Base-by-base conservation (phyloP, 1,284 basidiomycete species). In the Cryptococcus hybrid region DNA sequence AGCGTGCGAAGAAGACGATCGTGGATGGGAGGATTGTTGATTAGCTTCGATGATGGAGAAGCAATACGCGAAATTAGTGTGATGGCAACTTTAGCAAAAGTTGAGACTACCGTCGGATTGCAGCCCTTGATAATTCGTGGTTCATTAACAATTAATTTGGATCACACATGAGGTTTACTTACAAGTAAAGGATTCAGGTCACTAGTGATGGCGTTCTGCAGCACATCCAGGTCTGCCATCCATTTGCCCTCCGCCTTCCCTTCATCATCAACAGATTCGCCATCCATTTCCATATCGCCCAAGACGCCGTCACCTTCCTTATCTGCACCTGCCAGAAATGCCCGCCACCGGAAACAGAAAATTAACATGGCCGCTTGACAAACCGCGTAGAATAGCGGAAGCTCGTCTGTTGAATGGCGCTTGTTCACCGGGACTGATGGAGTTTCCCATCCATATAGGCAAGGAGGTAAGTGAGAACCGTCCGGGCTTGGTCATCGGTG, bases 291-390 rank as follows among this genome's bases (percentile, higher is more conserved):
- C 51, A 76, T 69, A 44, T 80, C 79, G n/a, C 78, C 75, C 34
- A 88, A 78, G 40, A 98, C 79, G 67, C 94, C 92, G 15, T 68
- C 67, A 30, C 58, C 59, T 13, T 65, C 65, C 48, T 58, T 56
- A 13, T 58, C 63, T 9, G 54, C 58, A 18, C 40, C 51, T n/a
- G 44, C 15, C 12, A 58, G 53, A 51, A 78, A 68, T 1, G 75
- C 75, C 60, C 91, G 81, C 95, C 94, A 99, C 15, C 95, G 83
- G 80, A 99, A 99, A 77, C 96, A 99, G 77, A 99, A 99, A 62
- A 99, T 92, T 68, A 99, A 84, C 76, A 99, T 96, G 5, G 93
- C 85, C 0, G 94, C 90, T 73, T 99, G 96, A 0, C 87, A 82
- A 37, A 97, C 88, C 5, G 95, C 92, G 75, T 98, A 99, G 75